Conservation (phyloP, 2,329 filamentous ascomycete species). For the Hypoxylon rubiginosum region DNA sequence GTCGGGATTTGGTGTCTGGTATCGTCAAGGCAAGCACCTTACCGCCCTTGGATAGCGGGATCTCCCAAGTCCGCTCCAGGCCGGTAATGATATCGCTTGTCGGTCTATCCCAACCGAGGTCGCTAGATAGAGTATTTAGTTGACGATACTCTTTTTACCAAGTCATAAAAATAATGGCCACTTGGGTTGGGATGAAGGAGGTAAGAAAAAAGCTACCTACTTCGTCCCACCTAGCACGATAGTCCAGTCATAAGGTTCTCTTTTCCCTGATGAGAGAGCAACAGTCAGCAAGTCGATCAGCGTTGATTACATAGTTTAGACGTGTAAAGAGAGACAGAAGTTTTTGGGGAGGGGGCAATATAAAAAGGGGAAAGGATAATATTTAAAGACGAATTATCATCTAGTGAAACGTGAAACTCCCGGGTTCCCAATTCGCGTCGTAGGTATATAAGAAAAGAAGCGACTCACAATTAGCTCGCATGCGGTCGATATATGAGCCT, state of each 20-base stretch:
- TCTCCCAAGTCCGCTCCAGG: constrained; percentile 65
- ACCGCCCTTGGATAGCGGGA: constrained; percentile 62
- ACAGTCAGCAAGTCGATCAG: constrained; percentile 2
- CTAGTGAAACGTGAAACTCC: no score
- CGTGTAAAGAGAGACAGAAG: no score
- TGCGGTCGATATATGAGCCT: constrained; percentile 51
- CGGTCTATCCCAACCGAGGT: constrained; percentile 60
- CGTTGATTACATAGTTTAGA: not conserved
- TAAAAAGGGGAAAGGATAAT: not conserved
- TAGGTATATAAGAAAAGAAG: not conserved
- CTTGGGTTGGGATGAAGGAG: not conserved
- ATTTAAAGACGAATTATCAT: no score
- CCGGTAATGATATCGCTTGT: constrained; percentile 61
- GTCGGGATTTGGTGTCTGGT: constrained; percentile 61
- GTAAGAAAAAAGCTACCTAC: constrained; percentile 52
- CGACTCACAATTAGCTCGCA: constrained; percentile 47
- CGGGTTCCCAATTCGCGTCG: not conserved
- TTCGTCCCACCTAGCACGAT: constrained; percentile 76
- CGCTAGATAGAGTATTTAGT: constrained; percentile 53
- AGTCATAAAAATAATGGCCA: not conserved
- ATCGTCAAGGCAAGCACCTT: constrained; percentile 75
- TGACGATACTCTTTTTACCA: constrained; percentile 1
- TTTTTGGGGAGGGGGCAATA: not conserved
- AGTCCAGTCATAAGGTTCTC: constrained; percentile 63
- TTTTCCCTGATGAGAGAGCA: constrained; percentile 16